Conservation (phyloP, 345 rosid species). For the Salix suchowensis region DNA sequence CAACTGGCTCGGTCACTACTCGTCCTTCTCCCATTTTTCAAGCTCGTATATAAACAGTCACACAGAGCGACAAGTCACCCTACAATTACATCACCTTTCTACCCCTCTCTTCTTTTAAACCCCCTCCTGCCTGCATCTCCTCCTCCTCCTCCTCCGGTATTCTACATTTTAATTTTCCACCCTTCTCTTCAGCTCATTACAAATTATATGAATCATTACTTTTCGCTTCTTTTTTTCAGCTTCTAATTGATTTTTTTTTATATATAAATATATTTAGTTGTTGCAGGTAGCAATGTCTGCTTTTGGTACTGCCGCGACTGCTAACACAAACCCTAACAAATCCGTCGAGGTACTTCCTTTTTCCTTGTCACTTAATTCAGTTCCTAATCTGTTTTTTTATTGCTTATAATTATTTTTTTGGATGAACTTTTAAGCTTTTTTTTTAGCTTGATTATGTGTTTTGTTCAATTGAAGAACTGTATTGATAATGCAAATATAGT, state of each 20-base stretch:
- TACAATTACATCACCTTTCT: not conserved
- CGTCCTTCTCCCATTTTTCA: not conserved
- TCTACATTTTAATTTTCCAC: not conserved
- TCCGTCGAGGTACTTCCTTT: conserved; percentile 53
- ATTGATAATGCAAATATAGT: not conserved
- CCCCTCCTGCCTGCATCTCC: not conserved
- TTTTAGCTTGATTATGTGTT: not conserved
- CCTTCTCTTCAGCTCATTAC: not conserved
- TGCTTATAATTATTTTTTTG: not conserved
- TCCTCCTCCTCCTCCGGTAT: not conserved
- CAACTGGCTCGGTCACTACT: not conserved
- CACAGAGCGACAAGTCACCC: not conserved
- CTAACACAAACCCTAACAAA: conserved; percentile 71
- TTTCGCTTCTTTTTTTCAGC: not conserved
- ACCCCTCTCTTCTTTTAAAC: not conserved
- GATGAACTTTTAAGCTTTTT: not conserved
- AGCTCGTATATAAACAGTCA: not conserved
- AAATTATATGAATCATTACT: not conserved
- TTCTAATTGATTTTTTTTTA: not conserved
- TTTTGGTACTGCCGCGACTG: conserved; percentile 43
- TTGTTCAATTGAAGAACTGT: not conserved
- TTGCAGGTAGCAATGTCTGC: conserved; percentile 42
- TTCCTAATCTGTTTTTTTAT: not conserved
- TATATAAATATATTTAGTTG: not conserved
- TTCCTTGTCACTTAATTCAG: not conserved